Base-by-base conservation (phyloP, 108 stramenopile genomes). In the Mediolabrus comicus region DNA sequence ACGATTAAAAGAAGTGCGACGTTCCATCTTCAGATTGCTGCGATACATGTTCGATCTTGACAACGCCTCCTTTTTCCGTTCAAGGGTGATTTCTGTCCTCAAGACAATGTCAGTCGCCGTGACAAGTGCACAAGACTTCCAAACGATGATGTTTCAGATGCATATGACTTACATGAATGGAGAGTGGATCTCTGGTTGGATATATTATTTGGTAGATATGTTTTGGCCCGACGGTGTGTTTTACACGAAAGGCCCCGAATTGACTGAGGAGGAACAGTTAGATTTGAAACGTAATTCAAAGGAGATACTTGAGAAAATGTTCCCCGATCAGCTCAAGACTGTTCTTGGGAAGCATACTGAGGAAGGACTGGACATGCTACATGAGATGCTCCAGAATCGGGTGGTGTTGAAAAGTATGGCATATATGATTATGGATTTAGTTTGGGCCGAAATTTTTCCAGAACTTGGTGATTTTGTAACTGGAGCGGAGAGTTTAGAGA, bases 201-300 rank as follows among this genome's bases (percentile, higher is more conserved):
- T 95, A 14, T 54, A 78, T 30, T 82, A 63, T 11, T 25, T 84
- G 6, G 54, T 83, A n/a, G 86, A 90, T 53, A 75, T 89, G 36
- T 69, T 95, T 22, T 95, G 92, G 92, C 95, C 95, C 13, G 84
- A 93, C 52, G 95, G 92, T 51, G 87, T 88, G 7, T 92, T 83
- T 43, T 79, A 86, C 54, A 68, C 72, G 12, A 54, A 82, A 38
- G 74, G 30, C 25, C 73, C 82, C 12, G 77, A 76, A 2, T 59
- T 76, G 36, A 89, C 84, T 14, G 57, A 61, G 4, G 68, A 79
- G 32, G 82, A 95, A 71, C 60, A 69, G 24, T 35, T 68, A 16
- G 66, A 62, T 31, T 53, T 87, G 59, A 68, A 75, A 55, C 53
- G 71, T 10, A 59, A 70, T 9, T 76, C 88, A 4, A 69, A 70